Percentiles rank a stretch among this genome's conserved stretches.
Conservation (phyloP, 2,329 filamentous ascomycete genomes). For the Didymella arachidicola region DNA sequence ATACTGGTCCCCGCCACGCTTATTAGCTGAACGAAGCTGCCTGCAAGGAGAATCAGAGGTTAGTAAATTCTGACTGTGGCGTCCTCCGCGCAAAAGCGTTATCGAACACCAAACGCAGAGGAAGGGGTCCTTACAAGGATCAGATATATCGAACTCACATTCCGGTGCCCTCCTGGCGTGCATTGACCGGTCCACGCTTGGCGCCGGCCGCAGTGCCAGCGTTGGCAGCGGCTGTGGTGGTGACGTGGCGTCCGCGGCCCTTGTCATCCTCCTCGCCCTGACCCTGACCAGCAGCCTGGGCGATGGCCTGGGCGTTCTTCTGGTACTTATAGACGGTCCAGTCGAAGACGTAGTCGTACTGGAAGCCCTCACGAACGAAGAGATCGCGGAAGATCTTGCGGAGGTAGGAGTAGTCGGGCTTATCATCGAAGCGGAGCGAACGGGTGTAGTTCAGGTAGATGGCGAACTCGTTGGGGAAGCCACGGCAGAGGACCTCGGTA, state of each 20-base stretch:
- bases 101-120: slow-evolving; percentile 82
- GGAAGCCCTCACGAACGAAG: slow-evolving; percentile 98
- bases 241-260: slow-evolving; percentile 63
- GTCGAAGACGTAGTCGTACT: slow-evolving; percentile 99
- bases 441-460: slow-evolving; percentile 99
- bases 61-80: slow-evolving; percentile 59
- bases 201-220: slow-evolving; percentile 68
- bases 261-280: slow-evolving; percentile 79
- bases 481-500: slow-evolving; percentile 97
- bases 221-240: slow-evolving; percentile 70
- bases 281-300: slow-evolving; percentile 74
- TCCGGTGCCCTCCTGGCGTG: slow-evolving; percentile 87
- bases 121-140: slow-evolving; percentile 90
- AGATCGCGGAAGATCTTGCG: slow-evolving; percentile 99
- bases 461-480: slow-evolving; percentile 99
- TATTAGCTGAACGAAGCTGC: slow-evolving; percentile 62
- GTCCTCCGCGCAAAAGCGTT: slow-evolving; percentile 75
- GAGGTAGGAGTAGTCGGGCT: slow-evolving; percentile 99
- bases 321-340: slow-evolving; percentile 99
- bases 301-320: slow-evolving; percentile 97
- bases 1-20: slow-evolving; percentile 59
- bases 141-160: slow-evolving; percentile 88
- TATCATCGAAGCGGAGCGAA: slow-evolving; percentile 98
- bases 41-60: slow-evolving; percentile 54
- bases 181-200: slow-evolving; percentile 75